Base-by-base conservation (phyloP, 2,329 filamentous ascomycete genomes). In the Clonostachys rosea region DNA sequence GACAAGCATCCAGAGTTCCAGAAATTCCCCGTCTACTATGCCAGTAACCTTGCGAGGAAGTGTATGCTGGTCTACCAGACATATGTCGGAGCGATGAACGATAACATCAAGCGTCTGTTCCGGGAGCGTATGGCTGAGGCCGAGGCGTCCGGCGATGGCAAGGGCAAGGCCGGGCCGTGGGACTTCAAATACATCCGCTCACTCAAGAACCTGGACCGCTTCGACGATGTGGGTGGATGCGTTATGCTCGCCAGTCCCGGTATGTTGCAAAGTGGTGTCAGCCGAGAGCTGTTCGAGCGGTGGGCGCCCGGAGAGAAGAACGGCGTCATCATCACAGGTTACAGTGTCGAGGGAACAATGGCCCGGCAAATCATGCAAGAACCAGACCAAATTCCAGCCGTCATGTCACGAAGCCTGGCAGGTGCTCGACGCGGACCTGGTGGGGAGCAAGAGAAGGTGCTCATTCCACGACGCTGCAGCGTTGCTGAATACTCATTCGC, bases 31-130 rank as follows among this genome's bases (percentile, higher is more conserved):
- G 97, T 99, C 52, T 99, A 97, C 72, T 99, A 97, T 65, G 95
- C 95, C 47, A 94, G 89, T 58, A 96, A 95, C 59, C 81, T 97
- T 40, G 94, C 94, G 1, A 78, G 92, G 52, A 94, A 96, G 67
- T 99, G 94, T 70, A 99, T 99, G 94, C 82, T 96, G 33, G 91
- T 97, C 5, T 99, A 99, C 63, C 94, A 97, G 65, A 99, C 94
- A 2, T 99, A 97, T 59, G 90, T 97, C 43, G 90, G 91, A 43
- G 91, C 91, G 47, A 99, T 99, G 94, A 99, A 99, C 64, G 92
- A 97, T 61, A 97, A 96, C 59, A 97, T 99, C 73, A 96, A 96
- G 66, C 83, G 89, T 11, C 79, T 96, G n/a, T 96, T 96, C 68
- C 80, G 87, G 46, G 91, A 95, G 66, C 84, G 90, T 43, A 95